Conservation (phyloP, 306 rosid species). For the Urtica urens region DNA sequence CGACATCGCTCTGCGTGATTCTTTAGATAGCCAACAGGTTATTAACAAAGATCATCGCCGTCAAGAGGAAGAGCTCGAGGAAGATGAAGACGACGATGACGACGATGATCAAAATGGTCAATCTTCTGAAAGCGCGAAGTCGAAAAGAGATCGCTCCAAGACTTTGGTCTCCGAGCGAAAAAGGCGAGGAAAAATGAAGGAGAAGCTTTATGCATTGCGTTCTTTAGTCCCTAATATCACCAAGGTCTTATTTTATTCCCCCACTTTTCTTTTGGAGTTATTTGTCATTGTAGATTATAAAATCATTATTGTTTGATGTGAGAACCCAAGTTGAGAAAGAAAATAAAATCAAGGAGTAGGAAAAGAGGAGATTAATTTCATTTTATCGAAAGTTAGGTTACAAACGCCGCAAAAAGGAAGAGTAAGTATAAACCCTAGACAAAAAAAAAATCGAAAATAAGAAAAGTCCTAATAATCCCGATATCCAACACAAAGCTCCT, state of each 20-base stretch:
- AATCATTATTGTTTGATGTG: not conserved
- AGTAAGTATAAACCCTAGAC: no score
- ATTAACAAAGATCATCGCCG: not conserved
- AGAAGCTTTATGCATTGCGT: slow-evolving; percentile 72
- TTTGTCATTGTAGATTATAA: not conserved
- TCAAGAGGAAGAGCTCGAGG: not conserved
- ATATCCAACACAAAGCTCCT: no score
- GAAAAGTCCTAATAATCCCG: no score
- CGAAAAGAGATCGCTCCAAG: slow-evolving; percentile 45
- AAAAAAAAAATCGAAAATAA: not conserved
- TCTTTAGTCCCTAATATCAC: slow-evolving; percentile 69
- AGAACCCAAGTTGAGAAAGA: no score
- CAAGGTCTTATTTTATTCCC: slow-evolving; percentile 28
- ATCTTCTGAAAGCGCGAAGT: not conserved
- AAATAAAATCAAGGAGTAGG: no score
- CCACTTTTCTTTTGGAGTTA: not conserved
- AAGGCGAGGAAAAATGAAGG: slow-evolving; percentile 73
- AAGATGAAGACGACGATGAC: not conserved
- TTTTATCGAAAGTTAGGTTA: no score
- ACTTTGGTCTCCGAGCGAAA: slow-evolving; percentile 64
- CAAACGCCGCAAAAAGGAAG: no score
- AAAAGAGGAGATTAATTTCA: no score
- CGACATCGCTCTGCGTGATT: not conserved
- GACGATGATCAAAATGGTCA: not conserved
- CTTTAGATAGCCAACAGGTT: not conserved